phyloP scores from a whole-genome alignment of 2,329 filamentous ascomycete species.

The Coniochaeta sp. region DNA sequence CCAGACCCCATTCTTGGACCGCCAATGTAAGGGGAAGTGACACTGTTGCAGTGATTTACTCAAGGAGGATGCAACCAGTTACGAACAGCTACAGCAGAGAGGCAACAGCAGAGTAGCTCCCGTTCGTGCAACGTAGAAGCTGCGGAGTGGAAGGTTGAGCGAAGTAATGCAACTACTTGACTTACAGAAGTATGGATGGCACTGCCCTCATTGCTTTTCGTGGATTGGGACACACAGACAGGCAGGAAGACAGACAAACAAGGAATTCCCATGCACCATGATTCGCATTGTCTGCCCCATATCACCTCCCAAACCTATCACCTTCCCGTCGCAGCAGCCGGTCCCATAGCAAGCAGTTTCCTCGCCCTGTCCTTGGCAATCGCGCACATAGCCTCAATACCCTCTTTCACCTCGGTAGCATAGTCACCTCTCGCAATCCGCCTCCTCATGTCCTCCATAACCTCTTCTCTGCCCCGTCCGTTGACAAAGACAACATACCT shows the following conservation, averaged over 20 bases:
- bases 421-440: conserved; percentile 65
- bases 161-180: too few species aligned
- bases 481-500: conserved; percentile 92
- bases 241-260: too few species aligned
- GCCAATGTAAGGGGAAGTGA: neutral
- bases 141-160: too few species aligned
- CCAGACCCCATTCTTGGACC: too few species aligned
- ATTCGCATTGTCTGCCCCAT: neutral
- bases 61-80: too few species aligned
- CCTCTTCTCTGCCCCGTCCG: conserved; percentile 61
- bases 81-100: too few species aligned
- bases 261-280: neutral
- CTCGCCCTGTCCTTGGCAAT: conserved; percentile 74
- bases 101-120: too few species aligned
- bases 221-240: too few species aligned
- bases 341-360: conserved; percentile 40
- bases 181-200: too few species aligned
- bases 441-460: conserved; percentile 75
- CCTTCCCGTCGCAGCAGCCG: neutral
- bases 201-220: too few species aligned
- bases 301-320: neutral
- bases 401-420: conserved; percentile 61
- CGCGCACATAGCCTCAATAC: conserved; percentile 82
- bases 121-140: too few species aligned
- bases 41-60: too few species aligned